Percentiles rank a stretch among this genome's conserved stretches.
phyloP scores from a whole-genome alignment of 2,329 filamentous ascomycete genomes.

The Botrytis medusae region DNA sequence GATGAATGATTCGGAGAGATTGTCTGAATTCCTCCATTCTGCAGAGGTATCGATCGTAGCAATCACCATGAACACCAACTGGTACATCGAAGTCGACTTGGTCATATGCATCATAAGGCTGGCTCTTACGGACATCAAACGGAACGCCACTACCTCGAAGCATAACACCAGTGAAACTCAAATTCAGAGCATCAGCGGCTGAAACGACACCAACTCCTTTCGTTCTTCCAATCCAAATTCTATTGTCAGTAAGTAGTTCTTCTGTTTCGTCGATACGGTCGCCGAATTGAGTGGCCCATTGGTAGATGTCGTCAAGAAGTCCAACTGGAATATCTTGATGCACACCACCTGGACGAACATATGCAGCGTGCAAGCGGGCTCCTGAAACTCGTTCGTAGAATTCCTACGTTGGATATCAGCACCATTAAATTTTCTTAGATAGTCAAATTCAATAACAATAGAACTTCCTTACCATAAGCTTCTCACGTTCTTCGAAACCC shows the following conservation, averaged over 20 bases:
- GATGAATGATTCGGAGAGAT: slow-evolving; percentile 95
- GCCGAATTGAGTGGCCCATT: slow-evolving; percentile 98
- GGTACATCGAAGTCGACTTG: slow-evolving; percentile 98
- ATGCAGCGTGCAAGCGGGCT: slow-evolving; percentile 94
- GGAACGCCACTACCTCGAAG: slow-evolving; percentile 93
- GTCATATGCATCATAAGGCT: slow-evolving; percentile 97
- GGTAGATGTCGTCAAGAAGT: slow-evolving; percentile 97
- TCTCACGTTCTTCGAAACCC: slow-evolving; percentile 99
- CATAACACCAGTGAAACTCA: slow-evolving; percentile 97
- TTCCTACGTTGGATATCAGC: slow-evolving; percentile 60
- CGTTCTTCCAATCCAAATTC: slow-evolving; percentile 96
- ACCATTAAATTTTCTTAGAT: slow-evolving; percentile 21
- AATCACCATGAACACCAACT: slow-evolving; percentile 94
- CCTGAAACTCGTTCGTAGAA: slow-evolving; percentile 99
- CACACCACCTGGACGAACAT: slow-evolving; percentile 94
- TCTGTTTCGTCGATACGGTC: slow-evolving; percentile 99
- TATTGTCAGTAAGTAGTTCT: slow-evolving; percentile 97
- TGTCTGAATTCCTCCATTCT: slow-evolving; percentile 99
- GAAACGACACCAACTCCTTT: slow-evolving; percentile 88
- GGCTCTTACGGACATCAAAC: slow-evolving; percentile 94
- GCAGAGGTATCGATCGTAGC: slow-evolving; percentile 98
- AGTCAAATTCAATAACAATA: slow-evolving; percentile 24
- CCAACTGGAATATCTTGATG: slow-evolving; percentile 92
- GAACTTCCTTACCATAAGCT: slow-evolving; percentile 79
- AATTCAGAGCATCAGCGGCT: slow-evolving; percentile 92